Conservation (phyloP, 345 rosid species). For the Viola odorata region DNA sequence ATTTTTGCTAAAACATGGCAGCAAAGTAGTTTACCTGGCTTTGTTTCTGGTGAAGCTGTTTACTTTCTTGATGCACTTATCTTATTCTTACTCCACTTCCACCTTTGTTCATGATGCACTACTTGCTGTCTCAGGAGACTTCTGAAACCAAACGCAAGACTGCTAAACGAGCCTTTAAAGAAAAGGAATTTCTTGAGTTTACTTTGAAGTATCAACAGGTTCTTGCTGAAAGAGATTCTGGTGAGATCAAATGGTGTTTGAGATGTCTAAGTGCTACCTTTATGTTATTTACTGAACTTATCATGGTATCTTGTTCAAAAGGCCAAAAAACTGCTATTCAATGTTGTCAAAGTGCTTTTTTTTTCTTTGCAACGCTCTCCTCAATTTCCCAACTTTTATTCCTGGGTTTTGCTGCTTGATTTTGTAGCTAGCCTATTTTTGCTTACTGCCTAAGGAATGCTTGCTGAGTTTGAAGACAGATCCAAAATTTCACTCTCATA, state of each 20-base stretch:
- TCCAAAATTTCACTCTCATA: neutral
- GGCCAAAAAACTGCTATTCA: too few species aligned
- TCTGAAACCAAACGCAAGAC: slow-evolving; percentile 66
- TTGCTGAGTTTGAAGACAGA: neutral
- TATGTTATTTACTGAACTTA: neutral
- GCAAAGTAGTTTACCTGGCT: neutral
- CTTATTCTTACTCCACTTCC: neutral
- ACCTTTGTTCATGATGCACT: slow-evolving; percentile 5
- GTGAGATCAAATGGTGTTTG: slow-evolving; percentile 31
- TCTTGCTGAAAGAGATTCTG: slow-evolving; percentile 78
- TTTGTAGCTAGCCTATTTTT: too few species aligned
- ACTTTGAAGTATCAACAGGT: slow-evolving; percentile 90
- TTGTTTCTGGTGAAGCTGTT: neutral
- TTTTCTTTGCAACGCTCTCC: too few species aligned
- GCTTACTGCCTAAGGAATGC: neutral
- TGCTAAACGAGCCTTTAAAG: slow-evolving; percentile 56
- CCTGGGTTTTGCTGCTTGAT: too few species aligned
- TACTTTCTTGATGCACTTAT: neutral
- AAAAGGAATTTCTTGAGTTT: slow-evolving; percentile 77
- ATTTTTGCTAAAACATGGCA: neutral
- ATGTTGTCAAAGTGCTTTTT: too few species aligned
- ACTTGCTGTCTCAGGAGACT: slow-evolving; percentile 43
- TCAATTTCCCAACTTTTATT: too few species aligned
- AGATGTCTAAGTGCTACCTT: neutral
- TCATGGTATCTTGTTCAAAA: too few species aligned